A percentile compares a stretch with the other conserved stretches of the same genome.
Evolutionary conservation across 2,329 filamentous ascomycete species (phyloP).

Genomic region (Triangularia setosa): DNA sequence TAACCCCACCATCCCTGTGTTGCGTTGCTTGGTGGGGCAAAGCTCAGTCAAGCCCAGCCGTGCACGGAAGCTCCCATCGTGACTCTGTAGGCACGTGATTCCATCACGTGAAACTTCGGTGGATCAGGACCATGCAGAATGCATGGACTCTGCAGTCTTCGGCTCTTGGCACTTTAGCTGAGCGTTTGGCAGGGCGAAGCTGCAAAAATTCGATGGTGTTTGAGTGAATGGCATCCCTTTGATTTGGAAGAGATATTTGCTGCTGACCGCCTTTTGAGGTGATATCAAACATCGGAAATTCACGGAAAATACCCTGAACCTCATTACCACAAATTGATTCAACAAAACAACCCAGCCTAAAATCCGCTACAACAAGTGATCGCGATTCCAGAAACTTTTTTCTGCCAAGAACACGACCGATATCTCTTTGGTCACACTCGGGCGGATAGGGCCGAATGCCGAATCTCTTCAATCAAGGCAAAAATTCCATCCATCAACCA

Average conservation of each 20-base stretch:
- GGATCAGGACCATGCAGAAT: not conserved
- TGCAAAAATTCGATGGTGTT: not conserved
- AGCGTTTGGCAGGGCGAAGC: not conserved
- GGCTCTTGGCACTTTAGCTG: not conserved
- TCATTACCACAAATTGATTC: not conserved
- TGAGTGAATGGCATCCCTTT: not conserved
- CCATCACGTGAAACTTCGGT: not conserved
- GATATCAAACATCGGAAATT: not conserved
- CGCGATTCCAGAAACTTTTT: not conserved
- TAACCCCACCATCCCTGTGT: not conserved
- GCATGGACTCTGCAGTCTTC: not conserved
- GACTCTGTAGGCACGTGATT: not conserved
- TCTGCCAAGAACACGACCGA: conserved; percentile 35
- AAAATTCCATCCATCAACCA: not conserved
- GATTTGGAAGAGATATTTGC: not conserved
- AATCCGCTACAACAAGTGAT: not conserved
- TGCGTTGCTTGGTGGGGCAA: not conserved
- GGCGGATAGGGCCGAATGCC: conserved; percentile 42
- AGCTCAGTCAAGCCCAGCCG: not conserved
- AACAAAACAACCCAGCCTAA: not conserved
- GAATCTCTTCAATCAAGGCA: not conserved
- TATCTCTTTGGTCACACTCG: conserved; percentile 72
- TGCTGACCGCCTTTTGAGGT: not conserved
- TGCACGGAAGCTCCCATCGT: not conserved
- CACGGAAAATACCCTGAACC: not conserved